Conservation (phyloP, 129 eudicot genomes). For the Arctium lappa region DNA sequence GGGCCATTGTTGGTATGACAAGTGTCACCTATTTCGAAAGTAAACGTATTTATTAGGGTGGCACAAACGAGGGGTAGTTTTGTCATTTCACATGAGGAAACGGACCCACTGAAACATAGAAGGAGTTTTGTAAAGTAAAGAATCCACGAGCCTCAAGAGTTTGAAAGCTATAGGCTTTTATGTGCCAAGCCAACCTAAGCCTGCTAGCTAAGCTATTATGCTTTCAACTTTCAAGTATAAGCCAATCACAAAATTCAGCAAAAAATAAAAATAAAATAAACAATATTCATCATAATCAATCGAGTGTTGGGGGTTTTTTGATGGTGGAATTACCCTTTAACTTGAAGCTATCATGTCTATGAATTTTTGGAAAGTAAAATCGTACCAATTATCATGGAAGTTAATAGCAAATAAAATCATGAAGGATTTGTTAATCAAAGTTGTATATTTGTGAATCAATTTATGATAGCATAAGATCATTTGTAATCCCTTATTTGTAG, state of each 20-base stretch:
- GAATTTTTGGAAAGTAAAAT: background rate
- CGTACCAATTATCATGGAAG: background rate
- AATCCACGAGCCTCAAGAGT: conserved; percentile 20
- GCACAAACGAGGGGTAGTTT: conserved; percentile 18
- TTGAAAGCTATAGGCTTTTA: conserved; percentile 1
- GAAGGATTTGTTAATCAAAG: too few species aligned
- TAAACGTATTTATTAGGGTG: conserved; percentile 31
- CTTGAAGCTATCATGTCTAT: background rate
- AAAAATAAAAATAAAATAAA: background rate
- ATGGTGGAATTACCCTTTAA: background rate
- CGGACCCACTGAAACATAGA: background rate
- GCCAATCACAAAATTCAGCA: background rate
- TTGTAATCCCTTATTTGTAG: too few species aligned
- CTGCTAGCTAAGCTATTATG: background rate
- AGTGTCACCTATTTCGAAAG: conserved; percentile 16
- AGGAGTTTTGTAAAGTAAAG: conserved; percentile 17
- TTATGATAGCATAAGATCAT: too few species aligned
- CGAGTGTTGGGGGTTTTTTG: background rate
- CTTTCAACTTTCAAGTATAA: background rate
- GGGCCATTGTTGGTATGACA: conserved; percentile 30
- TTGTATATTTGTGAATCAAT: too few species aligned
- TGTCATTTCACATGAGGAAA: conserved; percentile 12
- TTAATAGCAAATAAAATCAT: too few species aligned
- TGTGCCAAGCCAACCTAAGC: background rate
- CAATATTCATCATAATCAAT: background rate